Conservation (phyloP, 441 rosid genomes). For the Corymbia citriodora region DNA sequence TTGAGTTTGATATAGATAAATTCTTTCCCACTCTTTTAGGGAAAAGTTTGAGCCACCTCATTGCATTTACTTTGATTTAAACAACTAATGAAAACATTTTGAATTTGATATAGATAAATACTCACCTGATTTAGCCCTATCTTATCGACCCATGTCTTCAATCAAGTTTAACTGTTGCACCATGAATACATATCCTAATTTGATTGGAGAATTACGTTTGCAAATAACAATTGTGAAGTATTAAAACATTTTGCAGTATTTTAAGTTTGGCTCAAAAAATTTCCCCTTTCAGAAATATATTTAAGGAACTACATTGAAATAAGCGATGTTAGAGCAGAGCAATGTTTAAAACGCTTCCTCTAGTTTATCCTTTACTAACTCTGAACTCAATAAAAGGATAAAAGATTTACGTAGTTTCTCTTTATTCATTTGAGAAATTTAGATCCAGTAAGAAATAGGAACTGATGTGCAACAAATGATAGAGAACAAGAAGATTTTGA, state of each 20-base stretch:
- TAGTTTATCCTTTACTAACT: background rate
- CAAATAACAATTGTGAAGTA: background rate
- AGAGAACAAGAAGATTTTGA: background rate
- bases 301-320: background rate
- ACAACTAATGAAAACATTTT: background rate
- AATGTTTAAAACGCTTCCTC: background rate
- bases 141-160: background rate
- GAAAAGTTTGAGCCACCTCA: background rate
- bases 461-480: background rate
- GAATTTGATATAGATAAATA: too few relatives aligned
- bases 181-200: background rate
- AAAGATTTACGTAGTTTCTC: background rate
- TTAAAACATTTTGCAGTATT: background rate
- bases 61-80: too few relatives aligned
- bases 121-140: background rate
- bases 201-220: background rate
- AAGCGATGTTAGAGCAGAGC: background rate
- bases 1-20: background rate
- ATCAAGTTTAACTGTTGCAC: too few relatives aligned
- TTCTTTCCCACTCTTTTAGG: background rate
- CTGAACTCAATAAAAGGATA: background rate
- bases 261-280: background rate
- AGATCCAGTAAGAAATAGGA: too few relatives aligned
- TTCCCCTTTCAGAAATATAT: background rate
- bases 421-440: background rate